A percentile compares a stretch with the other conserved stretches of the same genome.
Evolutionary conservation across 2,329 filamentous ascomycete genomes (phyloP).

Genomic region (Colletotrichum somersetense): DNA sequence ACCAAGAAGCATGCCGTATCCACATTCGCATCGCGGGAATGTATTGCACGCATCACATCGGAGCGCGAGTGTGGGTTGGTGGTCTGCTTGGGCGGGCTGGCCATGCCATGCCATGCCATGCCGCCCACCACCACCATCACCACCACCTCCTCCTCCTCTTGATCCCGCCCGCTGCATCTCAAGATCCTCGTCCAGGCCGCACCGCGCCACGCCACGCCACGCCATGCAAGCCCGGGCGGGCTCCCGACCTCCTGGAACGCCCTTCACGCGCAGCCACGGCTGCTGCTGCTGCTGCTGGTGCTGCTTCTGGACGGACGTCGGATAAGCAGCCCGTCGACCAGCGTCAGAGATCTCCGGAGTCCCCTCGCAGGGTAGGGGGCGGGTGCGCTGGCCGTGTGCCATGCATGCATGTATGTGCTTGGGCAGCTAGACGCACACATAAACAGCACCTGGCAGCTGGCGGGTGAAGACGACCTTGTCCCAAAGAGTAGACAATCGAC

Average conservation of each 20-base stretch:
- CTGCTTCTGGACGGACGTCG: constrained; percentile 33
- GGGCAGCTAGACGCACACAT: not conserved
- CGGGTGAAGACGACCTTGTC: not conserved
- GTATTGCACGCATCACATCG: constrained; percentile 37
- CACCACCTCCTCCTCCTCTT: constrained; percentile 5
- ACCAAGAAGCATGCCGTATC: constrained; percentile 20
- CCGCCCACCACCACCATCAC: constrained; percentile 21
- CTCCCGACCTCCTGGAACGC: constrained; percentile 38
- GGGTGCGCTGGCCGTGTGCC: not conserved
- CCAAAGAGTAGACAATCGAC: constrained; percentile 5
- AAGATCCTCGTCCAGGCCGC: constrained; percentile 39
- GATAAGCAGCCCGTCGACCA: constrained; percentile 21
- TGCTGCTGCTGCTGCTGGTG: constrained; percentile 20
- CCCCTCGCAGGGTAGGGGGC: no score
- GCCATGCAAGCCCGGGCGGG: constrained; percentile 34
- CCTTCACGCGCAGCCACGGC: constrained; percentile 34
- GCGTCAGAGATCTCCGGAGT: not conserved
- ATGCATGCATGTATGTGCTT: not conserved
- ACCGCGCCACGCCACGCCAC: constrained; percentile 12
- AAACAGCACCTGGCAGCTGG: not conserved
- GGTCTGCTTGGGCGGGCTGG: constrained; percentile 20
- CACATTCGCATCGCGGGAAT: constrained; percentile 25
- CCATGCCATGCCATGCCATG: not conserved
- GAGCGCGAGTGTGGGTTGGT: constrained; percentile 20
- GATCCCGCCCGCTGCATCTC: constrained; percentile 40